Evolutionary conservation across 2,329 filamentous ascomycete species (phyloP).

Genomic region (Calonectria hawksworthii): DNA sequence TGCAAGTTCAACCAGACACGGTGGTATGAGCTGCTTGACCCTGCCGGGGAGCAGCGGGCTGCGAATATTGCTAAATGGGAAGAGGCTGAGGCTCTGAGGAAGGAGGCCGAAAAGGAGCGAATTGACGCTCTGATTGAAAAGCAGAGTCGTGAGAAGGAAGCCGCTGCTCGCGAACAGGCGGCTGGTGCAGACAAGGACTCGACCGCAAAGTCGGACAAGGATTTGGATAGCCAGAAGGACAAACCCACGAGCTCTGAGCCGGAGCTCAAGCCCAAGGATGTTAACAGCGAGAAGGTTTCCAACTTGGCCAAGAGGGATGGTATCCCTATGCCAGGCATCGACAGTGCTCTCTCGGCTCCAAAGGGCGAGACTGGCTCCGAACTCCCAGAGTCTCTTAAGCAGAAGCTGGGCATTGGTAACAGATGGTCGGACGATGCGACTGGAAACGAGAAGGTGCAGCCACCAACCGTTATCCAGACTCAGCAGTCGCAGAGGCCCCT

Average conservation of each 20-base stretch:
- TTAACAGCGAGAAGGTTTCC: slow-evolving; percentile 13
- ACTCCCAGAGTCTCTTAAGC: slow-evolving; percentile 50
- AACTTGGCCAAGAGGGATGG: slow-evolving; percentile 37
- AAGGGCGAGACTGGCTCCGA: slow-evolving; percentile 45
- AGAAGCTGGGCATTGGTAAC: slow-evolving; percentile 45
- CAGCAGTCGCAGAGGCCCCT: slow-evolving; percentile 52
- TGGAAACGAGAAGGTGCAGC: not conserved
- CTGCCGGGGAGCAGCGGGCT: slow-evolving; percentile 58
- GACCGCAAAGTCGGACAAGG: not conserved
- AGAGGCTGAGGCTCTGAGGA: slow-evolving; percentile 54
- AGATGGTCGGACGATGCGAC: slow-evolving; percentile 14
- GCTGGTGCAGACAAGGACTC: not conserved
- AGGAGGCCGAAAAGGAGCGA: slow-evolving; percentile 34
- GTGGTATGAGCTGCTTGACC: slow-evolving; percentile 66
- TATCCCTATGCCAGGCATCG: slow-evolving; percentile 43
- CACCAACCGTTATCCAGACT: not conserved
- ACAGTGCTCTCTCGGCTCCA: slow-evolving; percentile 35
- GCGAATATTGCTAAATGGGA: slow-evolving; percentile 61
- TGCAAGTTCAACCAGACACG: slow-evolving; percentile 67
- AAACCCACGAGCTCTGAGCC: slow-evolving; percentile 6
- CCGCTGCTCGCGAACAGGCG: not conserved
- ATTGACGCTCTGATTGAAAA: not conserved
- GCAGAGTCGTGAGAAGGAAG: slow-evolving; percentile 1
- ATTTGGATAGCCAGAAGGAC: not conserved
- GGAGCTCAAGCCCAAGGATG: slow-evolving; percentile 16